Evolutionary conservation across 805 yeast genomes (phyloP).

Genomic region (Candida argentea): DNA sequence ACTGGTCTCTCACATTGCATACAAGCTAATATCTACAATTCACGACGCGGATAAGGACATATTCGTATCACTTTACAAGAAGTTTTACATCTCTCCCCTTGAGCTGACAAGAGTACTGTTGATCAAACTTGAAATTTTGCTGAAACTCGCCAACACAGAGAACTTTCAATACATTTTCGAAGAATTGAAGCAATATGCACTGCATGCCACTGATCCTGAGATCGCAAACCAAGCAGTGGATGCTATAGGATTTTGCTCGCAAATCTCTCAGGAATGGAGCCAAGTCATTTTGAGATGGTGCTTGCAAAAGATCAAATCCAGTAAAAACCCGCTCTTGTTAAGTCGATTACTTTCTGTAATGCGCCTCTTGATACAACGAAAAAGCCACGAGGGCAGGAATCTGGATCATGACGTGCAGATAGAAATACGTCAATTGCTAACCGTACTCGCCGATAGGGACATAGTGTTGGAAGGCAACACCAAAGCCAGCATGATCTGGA

Average conservation of each 20-base stretch:
- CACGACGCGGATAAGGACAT: constrained; percentile 20
- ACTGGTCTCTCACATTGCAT: constrained; percentile 21
- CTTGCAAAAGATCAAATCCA: constrained; percentile 32
- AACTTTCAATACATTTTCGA: constrained; percentile 43
- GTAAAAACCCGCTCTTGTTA: constrained; percentile 25
- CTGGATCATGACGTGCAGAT: constrained; percentile 14
- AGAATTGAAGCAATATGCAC: constrained; percentile 51
- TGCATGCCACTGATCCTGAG: constrained; percentile 9
- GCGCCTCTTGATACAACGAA: constrained; percentile 58
- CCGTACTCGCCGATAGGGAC: constrained; percentile 14
- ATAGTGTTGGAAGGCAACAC: constrained; percentile 37
- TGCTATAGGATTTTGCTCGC: constrained; percentile 54
- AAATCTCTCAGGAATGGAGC: constrained; percentile 37
- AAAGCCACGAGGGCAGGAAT: constrained; percentile 10
- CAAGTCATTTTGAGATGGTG: constrained; percentile 56
- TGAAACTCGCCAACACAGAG: constrained; percentile 43
- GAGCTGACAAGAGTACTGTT: constrained; percentile 37
- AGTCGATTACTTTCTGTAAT: constrained; percentile 66
- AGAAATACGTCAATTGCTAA: constrained; percentile 41
- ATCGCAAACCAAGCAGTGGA: constrained; percentile 41
- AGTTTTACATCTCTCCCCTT: constrained; percentile 46
- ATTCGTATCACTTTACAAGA: constrained; percentile 26
- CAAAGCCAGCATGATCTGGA: constrained; percentile 80
- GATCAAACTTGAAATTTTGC: constrained; percentile 51
- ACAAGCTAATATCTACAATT: constrained; percentile 37